Conservation (phyloP, 345 rosid genomes). For the Zanthoxylum bungeanum region DNA sequence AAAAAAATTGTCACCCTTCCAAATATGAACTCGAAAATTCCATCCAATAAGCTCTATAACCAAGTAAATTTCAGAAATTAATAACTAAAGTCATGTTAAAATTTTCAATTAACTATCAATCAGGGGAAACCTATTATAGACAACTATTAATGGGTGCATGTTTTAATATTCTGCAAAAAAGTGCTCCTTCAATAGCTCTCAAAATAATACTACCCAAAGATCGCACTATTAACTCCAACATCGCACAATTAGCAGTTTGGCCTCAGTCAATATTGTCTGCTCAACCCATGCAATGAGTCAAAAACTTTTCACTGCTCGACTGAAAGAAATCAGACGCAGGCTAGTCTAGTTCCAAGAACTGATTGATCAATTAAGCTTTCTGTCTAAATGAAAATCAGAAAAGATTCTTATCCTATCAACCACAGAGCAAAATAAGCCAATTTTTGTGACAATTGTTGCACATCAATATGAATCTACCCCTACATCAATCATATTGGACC, state of each 20-base stretch:
- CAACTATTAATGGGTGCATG: background rate
- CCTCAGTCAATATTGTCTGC: background rate
- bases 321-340: background rate
- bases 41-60: background rate
- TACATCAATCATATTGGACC: background rate
- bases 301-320: background rate
- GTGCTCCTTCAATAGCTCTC: background rate
- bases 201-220: background rate
- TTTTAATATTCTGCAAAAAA: background rate
- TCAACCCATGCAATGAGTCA: background rate
- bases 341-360: background rate
- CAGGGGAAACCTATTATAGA: background rate
- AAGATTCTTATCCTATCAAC: background rate
- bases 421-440: background rate
- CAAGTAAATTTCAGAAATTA: background rate
- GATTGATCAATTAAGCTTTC: slow-evolving; percentile 5
- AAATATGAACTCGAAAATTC: background rate
- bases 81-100: background rate
- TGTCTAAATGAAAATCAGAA: background rate
- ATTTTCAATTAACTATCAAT: background rate
- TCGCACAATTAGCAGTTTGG: background rate
- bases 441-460: slow-evolving; percentile 10
- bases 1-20: background rate
- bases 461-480: slow-evolving; percentile 1
- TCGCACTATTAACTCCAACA: too few relatives aligned